phyloP scores from a whole-genome alignment of 208 protist genomes.

The Naegleria gruberi region DNA sequence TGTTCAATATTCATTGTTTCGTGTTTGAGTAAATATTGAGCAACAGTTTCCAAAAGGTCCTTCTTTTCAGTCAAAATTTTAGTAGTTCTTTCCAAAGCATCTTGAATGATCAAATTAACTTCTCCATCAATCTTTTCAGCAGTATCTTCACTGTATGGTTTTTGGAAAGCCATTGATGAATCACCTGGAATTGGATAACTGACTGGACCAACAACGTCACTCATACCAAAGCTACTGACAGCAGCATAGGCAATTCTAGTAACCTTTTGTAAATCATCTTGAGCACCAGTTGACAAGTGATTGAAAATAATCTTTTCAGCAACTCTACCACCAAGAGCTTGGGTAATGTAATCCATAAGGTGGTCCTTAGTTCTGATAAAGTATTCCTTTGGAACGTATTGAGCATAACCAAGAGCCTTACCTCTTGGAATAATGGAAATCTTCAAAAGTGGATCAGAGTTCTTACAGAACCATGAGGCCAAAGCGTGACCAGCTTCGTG shows the following conservation, averaged over 20 bases:
- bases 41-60: constrained; percentile 65
- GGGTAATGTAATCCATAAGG: constrained; percentile 82
- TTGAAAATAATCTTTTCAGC: constrained; percentile 83
- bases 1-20: constrained; percentile 37
- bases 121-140: constrained; percentile 72
- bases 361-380: constrained; percentile 76
- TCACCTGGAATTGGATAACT: constrained; percentile 60
- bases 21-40: constrained; percentile 47
- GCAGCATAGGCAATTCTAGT: constrained; percentile 77
- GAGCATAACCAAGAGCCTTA: constrained; percentile 89
- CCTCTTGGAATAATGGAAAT: constrained; percentile 93
- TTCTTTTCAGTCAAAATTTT: constrained; percentile 60
- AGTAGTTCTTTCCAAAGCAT: constrained; percentile 60
- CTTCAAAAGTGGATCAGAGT: constrained; percentile 92
- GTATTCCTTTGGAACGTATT: constrained; percentile 91
- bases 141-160: constrained; percentile 72
- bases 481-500: constrained; percentile 97
- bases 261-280: constrained; percentile 90
- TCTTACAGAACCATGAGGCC: constrained; percentile 90
- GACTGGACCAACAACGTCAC: constrained; percentile 46
- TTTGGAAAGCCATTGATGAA: constrained; percentile 51
- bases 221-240: constrained; percentile 55
- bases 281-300: constrained; percentile 80
- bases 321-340: constrained; percentile 81
- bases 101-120: constrained; percentile 65